Evolutionary conservation across 2,329 filamentous ascomycete species (phyloP).

Genomic region (Colletotrichum sp.): DNA sequence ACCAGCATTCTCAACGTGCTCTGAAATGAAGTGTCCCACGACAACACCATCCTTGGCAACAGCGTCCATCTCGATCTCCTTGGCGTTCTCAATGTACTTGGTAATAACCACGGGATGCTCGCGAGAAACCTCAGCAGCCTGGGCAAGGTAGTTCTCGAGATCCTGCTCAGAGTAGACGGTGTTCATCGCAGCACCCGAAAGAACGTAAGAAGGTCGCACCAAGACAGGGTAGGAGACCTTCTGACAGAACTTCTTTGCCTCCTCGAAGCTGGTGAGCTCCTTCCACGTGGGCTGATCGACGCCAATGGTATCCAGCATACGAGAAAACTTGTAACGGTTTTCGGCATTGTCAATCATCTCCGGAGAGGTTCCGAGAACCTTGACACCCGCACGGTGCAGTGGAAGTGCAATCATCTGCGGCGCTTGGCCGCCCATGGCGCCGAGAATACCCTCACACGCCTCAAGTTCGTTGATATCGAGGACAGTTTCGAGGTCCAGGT

Average conservation of each 20-base stretch:
- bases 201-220: slow-evolving; percentile 93
- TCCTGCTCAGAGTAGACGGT: slow-evolving; percentile 97
- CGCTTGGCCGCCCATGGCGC: too few relatives aligned
- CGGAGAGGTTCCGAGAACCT: slow-evolving; percentile 92
- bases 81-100: slow-evolving; percentile 99
- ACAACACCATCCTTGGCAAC: slow-evolving; percentile 90
- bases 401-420: slow-evolving; percentile 31
- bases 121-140: slow-evolving; percentile 90
- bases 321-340: slow-evolving; percentile 98
- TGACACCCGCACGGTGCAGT: slow-evolving; percentile 86
- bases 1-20: slow-evolving; percentile 98
- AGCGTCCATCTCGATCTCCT: slow-evolving; percentile 99
- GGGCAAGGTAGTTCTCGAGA: slow-evolving; percentile 83
- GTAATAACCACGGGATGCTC: slow-evolving; percentile 98
- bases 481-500: slow-evolving; percentile 88
- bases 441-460: too few relatives aligned
- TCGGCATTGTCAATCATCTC: slow-evolving; percentile 99
- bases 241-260: slow-evolving; percentile 86
- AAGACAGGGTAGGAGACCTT: slow-evolving; percentile 92
- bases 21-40: slow-evolving; percentile 95
- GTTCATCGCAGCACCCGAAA: slow-evolving; percentile 98
- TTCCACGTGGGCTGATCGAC: slow-evolving; percentile 99
- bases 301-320: slow-evolving; percentile 92
- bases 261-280: slow-evolving; percentile 92
- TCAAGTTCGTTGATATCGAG: slow-evolving; percentile 77